These are phyloP conservation scores for Elsinoe necatrix DNA, from an alignment of 2,329 filamentous ascomycete species.

Conservation along the genomic window DNA sequence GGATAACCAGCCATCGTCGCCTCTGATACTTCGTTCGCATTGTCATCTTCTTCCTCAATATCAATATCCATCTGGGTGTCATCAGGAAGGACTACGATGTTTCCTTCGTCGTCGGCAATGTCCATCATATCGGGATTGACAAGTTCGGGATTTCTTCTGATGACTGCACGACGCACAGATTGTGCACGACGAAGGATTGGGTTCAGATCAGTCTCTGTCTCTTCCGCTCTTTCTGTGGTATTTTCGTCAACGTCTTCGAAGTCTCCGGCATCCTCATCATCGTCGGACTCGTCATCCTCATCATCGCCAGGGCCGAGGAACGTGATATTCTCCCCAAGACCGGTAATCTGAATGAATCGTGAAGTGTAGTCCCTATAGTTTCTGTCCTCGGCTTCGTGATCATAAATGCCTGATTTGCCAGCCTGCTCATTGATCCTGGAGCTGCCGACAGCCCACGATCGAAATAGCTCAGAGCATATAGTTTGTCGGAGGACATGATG, in stretches of 20 bases:
- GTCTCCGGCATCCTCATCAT: slow-evolving; percentile 40
- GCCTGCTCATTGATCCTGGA: slow-evolving; percentile 69
- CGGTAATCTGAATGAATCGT: slow-evolving; percentile 10
- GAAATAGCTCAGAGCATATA: slow-evolving; percentile 86
- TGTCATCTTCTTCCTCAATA: slow-evolving; percentile 34
- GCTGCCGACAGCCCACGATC: slow-evolving; percentile 80
- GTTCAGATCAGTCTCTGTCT: slow-evolving; percentile 24
- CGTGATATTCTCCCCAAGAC: slow-evolving; percentile 8
- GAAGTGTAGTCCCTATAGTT: slow-evolving; percentile 24
- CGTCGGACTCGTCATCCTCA: slow-evolving; percentile 32
- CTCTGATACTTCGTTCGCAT: slow-evolving; percentile 66
- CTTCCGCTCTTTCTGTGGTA: slow-evolving; percentile 34
- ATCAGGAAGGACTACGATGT: slow-evolving; percentile 22
- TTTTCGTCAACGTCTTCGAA: slow-evolving; percentile 40
- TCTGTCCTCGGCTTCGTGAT: slow-evolving; percentile 60
- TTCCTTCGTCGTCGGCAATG: slow-evolving; percentile 33
- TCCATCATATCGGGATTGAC: slow-evolving; percentile 41
- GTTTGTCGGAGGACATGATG: slow-evolving; percentile 67
- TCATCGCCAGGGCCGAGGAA: slow-evolving; percentile 18
- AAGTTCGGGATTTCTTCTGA: not conserved
- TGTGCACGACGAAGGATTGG: slow-evolving; percentile 29
- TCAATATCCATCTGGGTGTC: slow-evolving; percentile 44
- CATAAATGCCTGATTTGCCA: slow-evolving; percentile 70
- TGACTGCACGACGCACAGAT: slow-evolving; percentile 19
- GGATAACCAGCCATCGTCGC: slow-evolving; percentile 70